Conservation (phyloP, 176 grass and related monocot species). For the Miscanthus lutarioriparius region DNA sequence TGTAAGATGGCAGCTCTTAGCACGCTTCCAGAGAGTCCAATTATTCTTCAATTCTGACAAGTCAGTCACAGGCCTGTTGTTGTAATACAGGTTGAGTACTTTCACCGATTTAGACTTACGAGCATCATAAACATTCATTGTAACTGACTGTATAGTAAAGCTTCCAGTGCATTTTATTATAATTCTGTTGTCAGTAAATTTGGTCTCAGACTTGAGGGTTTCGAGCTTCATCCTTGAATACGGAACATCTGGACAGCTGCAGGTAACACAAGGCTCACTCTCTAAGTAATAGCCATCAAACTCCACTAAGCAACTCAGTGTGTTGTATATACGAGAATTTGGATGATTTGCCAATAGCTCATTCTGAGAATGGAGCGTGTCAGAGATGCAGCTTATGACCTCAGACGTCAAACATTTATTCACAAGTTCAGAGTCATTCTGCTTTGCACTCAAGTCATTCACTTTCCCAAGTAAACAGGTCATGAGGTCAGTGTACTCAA, state of each 20-base stretch:
- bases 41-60: slow-evolving; percentile 97
- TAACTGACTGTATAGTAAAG: slow-evolving; percentile 91
- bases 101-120: slow-evolving; percentile 96
- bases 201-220: slow-evolving; percentile 94
- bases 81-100: slow-evolving; percentile 94
- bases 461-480: slow-evolving; percentile 78
- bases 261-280: slow-evolving; percentile 96
- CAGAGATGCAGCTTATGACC: slow-evolving; percentile 82
- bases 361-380: slow-evolving; percentile 90
- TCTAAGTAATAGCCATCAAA: slow-evolving; percentile 98
- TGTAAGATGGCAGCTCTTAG: slow-evolving; percentile 92
- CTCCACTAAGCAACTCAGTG: slow-evolving; percentile 82
- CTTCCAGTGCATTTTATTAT: slow-evolving; percentile 98
- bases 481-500: slow-evolving; percentile 94
- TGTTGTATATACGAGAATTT: slow-evolving; percentile 94
- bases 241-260: slow-evolving; percentile 94
- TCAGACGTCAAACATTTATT: slow-evolving; percentile 78
- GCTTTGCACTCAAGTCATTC: slow-evolving; percentile 60
- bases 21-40: slow-evolving; percentile 98
- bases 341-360: slow-evolving; percentile 99
- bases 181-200: slow-evolving; percentile 97
- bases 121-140: slow-evolving; percentile 99
- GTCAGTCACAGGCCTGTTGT: slow-evolving; percentile 80
- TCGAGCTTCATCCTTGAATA: slow-evolving; percentile 94
- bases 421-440: slow-evolving; percentile 69